These are phyloP conservation scores for Erythrophleum fordii DNA, from an alignment of 306 rosid species.

Conservation along the genomic window DNA sequence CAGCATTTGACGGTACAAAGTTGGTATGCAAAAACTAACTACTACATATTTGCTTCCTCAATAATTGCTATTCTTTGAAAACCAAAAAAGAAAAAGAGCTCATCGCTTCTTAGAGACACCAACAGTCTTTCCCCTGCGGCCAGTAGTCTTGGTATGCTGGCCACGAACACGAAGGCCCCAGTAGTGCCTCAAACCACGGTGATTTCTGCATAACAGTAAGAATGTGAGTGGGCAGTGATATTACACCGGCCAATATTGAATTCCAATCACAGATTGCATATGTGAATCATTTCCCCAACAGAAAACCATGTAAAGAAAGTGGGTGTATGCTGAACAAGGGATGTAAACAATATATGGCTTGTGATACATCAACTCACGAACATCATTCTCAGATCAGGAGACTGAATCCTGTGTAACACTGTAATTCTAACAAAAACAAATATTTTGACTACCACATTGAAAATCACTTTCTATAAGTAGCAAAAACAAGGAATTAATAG, in stretches of 20 bases:
- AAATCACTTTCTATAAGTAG: not conserved
- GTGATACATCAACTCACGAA: not conserved
- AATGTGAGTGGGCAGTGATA: not conserved
- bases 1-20: conserved; percentile 15
- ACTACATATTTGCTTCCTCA: conserved; percentile 25
- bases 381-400: not conserved
- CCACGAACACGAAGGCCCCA: conserved; percentile 85
- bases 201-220: conserved; percentile 2
- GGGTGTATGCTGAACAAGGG: not conserved
- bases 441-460: not conserved
- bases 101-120: conserved; percentile 77
- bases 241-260: not conserved
- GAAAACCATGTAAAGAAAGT: not conserved
- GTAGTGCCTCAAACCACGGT: conserved; percentile 26
- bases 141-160: conserved; percentile 78
- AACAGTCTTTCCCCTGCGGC: conserved; percentile 76
- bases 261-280: not conserved
- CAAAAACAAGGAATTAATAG: no score
- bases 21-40: conserved; percentile 22
- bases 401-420: not conserved
- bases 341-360: not conserved
- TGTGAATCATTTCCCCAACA: not conserved
- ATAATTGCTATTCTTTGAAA: conserved; percentile 33
- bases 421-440: not conserved
- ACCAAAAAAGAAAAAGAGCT: conserved; percentile 17